These are phyloP conservation scores for Ganoderma sp. DNA, from an alignment of 1,284 basidiomycete species.

Conservation along the genomic window DNA sequence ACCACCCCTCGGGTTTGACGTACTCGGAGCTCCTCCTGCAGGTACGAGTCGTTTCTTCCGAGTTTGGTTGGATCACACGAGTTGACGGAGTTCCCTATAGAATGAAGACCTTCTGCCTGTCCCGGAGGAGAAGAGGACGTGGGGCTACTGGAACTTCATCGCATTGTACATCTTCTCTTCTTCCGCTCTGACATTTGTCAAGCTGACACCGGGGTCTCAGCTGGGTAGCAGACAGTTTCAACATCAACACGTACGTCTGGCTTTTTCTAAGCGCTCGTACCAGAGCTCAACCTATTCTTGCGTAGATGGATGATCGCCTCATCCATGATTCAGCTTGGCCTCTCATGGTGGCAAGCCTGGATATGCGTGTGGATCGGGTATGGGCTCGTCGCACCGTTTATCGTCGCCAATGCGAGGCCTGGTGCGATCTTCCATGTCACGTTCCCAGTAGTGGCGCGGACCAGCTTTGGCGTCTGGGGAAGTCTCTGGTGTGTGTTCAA, in stretches of 20 bases:
- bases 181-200: background rate
- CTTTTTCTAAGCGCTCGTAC: constrained; percentile 3
- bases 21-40: constrained; percentile 40
- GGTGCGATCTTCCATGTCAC: constrained; percentile 82
- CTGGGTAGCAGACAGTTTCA: constrained; percentile 84
- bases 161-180: constrained; percentile 56
- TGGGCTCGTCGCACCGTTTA: constrained; percentile 71
- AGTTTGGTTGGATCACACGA: background rate
- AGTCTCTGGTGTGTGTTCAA: constrained; percentile 86
- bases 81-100: constrained; percentile 40
- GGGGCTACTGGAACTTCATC: constrained; percentile 67
- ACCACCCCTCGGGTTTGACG: constrained; percentile 31
- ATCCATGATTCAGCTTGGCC: constrained; percentile 75
- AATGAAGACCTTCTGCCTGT: constrained; percentile 72
- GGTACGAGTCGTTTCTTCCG: constrained; percentile 32
- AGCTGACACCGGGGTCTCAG: constrained; percentile 43
- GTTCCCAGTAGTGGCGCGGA: constrained; percentile 80
- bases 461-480: constrained; percentile 84
- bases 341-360: constrained; percentile 87
- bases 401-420: constrained; percentile 81
- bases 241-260: constrained; percentile 73
- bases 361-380: constrained; percentile 82
- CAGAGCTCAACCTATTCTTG: constrained; percentile 14
- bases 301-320: constrained; percentile 76
- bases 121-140: constrained; percentile 59